Conservation (phyloP, 257 asterid species). For the Solanum gandarillasii region DNA sequence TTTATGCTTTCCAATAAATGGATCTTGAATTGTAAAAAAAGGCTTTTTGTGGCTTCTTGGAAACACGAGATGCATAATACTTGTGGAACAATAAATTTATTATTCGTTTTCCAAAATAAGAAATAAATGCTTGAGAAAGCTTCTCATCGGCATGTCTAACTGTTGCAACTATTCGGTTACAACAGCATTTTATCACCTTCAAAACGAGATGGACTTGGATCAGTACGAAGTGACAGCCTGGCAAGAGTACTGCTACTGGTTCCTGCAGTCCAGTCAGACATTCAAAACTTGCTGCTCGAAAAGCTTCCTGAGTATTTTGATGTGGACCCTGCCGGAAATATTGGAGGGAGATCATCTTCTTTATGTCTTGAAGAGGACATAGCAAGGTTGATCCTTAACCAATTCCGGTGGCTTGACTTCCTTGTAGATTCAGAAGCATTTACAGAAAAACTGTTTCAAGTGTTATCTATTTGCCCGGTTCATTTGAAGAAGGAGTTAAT, state of each 20-base stretch:
- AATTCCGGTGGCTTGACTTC: constrained; percentile 85
- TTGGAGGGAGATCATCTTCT: constrained; percentile 20
- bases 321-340: constrained; percentile 16
- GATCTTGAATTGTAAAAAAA: not conserved
- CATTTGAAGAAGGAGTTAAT: constrained; percentile 70
- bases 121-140: not conserved
- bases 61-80: not conserved
- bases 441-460: constrained; percentile 62
- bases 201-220: constrained; percentile 42
- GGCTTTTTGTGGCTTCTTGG: not conserved
- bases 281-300: constrained; percentile 61
- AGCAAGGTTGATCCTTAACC: constrained; percentile 65
- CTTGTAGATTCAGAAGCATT: constrained; percentile 62
- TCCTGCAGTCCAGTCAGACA: constrained; percentile 54
- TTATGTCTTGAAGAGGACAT: constrained; percentile 54
- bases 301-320: constrained; percentile 84
- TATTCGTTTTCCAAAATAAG: not conserved
- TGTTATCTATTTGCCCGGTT: constrained; percentile 63
- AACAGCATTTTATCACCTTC: constrained; percentile 63
- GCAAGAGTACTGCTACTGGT: constrained; percentile 56
- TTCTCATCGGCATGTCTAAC: not conserved
- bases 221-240: constrained; percentile 44
- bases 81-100: not conserved
- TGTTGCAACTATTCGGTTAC: not conserved
- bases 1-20: not conserved